Conservation (phyloP, 805 yeast species). For the Kazachstania kunashirensis region DNA sequence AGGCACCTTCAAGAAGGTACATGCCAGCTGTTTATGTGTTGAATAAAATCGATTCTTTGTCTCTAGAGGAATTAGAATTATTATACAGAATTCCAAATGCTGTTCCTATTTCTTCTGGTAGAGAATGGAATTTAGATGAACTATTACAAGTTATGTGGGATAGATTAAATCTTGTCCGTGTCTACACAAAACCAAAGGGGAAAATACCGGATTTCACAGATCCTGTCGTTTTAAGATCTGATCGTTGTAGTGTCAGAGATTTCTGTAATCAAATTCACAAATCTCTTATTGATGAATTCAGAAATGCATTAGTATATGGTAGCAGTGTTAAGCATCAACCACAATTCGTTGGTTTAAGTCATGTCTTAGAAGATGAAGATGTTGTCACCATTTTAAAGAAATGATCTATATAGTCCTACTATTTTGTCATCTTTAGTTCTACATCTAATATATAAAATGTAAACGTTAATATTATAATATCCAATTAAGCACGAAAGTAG, state of each 20-base stretch:
- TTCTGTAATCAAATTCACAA: conserved; percentile 96
- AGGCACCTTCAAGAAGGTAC: conserved; percentile 81
- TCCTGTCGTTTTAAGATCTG: conserved; percentile 84
- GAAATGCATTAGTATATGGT: conserved; percentile 88
- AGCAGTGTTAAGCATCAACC: conserved; percentile 96
- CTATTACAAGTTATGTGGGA: conserved; percentile 94
- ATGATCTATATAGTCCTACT: conserved; percentile 14
- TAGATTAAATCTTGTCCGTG: conserved; percentile 79
- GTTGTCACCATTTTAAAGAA: conserved; percentile 91
- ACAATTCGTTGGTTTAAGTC: conserved; percentile 84
- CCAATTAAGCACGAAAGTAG: too few species aligned
- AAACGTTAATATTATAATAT: neutral
- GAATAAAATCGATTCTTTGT: conserved; percentile 91
- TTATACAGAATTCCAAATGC: conserved; percentile 92
- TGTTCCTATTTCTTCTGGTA: conserved; percentile 91
- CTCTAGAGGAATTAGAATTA: conserved; percentile 85
- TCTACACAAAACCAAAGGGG: conserved; percentile 96
- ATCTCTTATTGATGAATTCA: conserved; percentile 85
- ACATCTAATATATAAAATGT: conserved; percentile 1
- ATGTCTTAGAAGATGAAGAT: conserved; percentile 86
- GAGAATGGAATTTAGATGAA: conserved; percentile 96
- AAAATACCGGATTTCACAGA: conserved; percentile 85
- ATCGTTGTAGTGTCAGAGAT: conserved; percentile 80
- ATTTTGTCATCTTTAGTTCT: neutral
- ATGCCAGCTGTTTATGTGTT: conserved; percentile 92